These are phyloP conservation scores for Leucosporidium creatinivorum DNA, from an alignment of 768 basidiomycete genomes.

Conservation along the genomic window DNA sequence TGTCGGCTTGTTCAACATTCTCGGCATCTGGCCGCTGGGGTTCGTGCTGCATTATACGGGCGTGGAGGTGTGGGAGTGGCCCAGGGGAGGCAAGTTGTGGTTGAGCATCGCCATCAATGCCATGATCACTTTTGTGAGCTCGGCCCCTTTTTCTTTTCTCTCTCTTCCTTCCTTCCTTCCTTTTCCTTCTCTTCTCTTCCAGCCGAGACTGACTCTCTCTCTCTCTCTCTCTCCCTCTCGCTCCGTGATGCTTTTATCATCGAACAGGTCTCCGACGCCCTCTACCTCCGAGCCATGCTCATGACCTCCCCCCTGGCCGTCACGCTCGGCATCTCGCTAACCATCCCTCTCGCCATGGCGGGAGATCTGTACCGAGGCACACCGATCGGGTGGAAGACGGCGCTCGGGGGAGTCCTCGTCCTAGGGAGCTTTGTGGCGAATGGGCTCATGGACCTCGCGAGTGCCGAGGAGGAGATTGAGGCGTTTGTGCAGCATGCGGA, in stretches of 20 bases:
- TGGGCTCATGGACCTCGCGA: conserved; percentile 46
- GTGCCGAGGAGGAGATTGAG: conserved; percentile 26
- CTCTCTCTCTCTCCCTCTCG: too few relatives aligned
- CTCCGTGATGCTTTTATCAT: too few relatives aligned
- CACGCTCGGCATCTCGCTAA: conserved; percentile 83
- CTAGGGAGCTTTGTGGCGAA: conserved; percentile 68
- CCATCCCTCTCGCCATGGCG: conserved; percentile 81
- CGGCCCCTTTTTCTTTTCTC: too few relatives aligned
- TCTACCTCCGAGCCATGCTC: conserved; percentile 85
- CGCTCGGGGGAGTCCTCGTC: conserved; percentile 69
- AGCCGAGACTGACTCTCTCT: conserved; percentile 46
- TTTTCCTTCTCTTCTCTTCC: neutral
- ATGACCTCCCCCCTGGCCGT: conserved; percentile 92
- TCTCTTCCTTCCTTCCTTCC: too few relatives aligned
- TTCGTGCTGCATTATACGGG: conserved; percentile 66
- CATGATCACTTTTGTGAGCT: conserved; percentile 36
- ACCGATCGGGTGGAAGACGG: conserved; percentile 52
- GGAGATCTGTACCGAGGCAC: conserved; percentile 65
- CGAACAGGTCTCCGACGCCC: conserved; percentile 26
- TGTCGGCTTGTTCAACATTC: conserved; percentile 68
- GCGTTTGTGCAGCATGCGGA: neutral
- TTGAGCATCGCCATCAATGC: conserved; percentile 55
- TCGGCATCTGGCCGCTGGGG: conserved; percentile 67
- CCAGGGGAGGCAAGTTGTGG: conserved; percentile 50
- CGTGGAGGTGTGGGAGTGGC: conserved; percentile 66